Conservation (phyloP, 768 basidiomycete genomes). For the Auriscalpium microsporum region DNA sequence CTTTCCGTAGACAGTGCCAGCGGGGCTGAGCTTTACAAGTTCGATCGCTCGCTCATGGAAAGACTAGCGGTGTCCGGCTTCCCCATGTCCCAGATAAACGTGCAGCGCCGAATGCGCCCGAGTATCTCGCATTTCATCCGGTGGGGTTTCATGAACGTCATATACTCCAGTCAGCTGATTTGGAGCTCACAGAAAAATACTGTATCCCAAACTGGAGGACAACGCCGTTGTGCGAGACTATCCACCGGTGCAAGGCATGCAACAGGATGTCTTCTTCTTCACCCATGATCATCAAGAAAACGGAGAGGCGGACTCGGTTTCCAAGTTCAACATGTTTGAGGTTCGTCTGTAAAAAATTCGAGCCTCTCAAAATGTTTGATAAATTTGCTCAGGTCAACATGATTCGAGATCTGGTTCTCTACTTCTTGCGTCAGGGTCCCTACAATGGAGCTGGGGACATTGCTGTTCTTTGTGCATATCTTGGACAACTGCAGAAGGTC, state of each 20-base stretch:
- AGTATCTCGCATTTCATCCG: constrained; percentile 53
- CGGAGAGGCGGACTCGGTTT: constrained; percentile 50
- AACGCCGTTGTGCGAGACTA: constrained; percentile 43
- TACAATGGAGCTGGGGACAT: constrained; percentile 42
- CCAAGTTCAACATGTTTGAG: constrained; percentile 63
- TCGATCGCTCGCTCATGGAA: constrained; percentile 68
- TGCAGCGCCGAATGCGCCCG: constrained; percentile 73
- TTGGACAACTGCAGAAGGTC: constrained; percentile 40
- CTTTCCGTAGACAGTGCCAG: constrained; percentile 61
- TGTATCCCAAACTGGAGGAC: constrained; percentile 56
- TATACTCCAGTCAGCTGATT: not conserved
- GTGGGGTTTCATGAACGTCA: constrained; percentile 21
- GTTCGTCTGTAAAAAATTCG: constrained; percentile 24
- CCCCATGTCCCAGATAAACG: constrained; percentile 60
- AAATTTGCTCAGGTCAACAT: constrained; percentile 25
- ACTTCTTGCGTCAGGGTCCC: constrained; percentile 43
- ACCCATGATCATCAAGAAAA: constrained; percentile 56
- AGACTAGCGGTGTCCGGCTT: constrained; percentile 49
- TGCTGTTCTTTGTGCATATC: constrained; percentile 46
- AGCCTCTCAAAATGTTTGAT: not conserved
- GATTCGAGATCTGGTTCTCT: constrained; percentile 45
- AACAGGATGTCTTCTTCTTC: constrained; percentile 60
- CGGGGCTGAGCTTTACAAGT: constrained; percentile 48
- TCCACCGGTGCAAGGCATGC: constrained; percentile 52
- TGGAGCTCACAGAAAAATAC: constrained; percentile 34